These are phyloP conservation scores for Trifolium fragiferum DNA, from an alignment of 306 rosid genomes.

Conservation along the genomic window DNA sequence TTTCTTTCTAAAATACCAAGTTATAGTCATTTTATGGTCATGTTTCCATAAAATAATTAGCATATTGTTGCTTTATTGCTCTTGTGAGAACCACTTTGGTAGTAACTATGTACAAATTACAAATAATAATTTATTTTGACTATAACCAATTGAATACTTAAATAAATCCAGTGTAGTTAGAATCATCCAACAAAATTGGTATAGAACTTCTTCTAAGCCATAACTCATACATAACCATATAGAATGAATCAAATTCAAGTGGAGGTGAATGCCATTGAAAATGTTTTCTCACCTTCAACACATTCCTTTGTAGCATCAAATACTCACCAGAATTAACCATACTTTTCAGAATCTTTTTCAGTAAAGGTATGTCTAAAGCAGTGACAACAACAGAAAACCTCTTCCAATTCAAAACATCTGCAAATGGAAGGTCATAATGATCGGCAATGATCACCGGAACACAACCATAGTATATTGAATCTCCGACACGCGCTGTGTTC, in stretches of 20 bases:
- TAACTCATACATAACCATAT: constrained; percentile 84
- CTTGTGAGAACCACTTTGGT: neutral
- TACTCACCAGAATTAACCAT: constrained; percentile 55
- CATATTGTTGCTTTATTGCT: neutral
- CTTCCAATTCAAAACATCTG: constrained; percentile 75
- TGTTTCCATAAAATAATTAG: too few species aligned
- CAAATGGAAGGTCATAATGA: constrained; percentile 84
- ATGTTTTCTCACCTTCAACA: constrained; percentile 70
- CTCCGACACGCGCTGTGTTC: constrained; percentile 83
- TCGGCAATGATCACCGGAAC: constrained; percentile 82
- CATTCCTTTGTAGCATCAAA: constrained; percentile 57
- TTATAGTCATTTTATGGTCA: too few species aligned
- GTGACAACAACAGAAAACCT: constrained; percentile 63
- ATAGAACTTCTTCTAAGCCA: constrained; percentile 82
- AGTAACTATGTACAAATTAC: neutral
- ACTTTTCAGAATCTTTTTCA: constrained; percentile 65
- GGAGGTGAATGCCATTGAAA: constrained; percentile 84
- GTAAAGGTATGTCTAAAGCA: constrained; percentile 66
- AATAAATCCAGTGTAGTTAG: constrained; percentile 3
- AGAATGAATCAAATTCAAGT: constrained; percentile 68
- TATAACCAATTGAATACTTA: too few species aligned
- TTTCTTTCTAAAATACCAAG: too few species aligned
- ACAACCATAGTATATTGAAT: constrained; percentile 82
- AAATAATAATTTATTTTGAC: neutral
- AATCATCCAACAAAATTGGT: constrained; percentile 36